Conservation (phyloP, 169 alveolate species). For the Plasmodium coatneyi region DNA sequence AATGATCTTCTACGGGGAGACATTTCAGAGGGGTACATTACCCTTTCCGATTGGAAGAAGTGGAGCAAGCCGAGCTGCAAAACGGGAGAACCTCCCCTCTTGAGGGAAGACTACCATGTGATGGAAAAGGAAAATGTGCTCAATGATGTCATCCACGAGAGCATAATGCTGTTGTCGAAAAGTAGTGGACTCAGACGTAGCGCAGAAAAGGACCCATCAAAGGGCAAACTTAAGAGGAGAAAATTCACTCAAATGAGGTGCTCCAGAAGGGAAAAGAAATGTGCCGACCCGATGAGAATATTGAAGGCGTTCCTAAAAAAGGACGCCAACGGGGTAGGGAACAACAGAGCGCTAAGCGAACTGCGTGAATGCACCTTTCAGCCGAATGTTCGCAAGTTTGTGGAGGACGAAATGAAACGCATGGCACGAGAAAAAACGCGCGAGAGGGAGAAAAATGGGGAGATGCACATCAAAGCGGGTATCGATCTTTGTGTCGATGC, state of each 20-base stretch:
- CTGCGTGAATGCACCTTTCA: constrained; percentile 48
- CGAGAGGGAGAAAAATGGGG: neutral
- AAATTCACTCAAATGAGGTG: neutral
- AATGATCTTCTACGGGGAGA: neutral
- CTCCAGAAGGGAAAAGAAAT: neutral
- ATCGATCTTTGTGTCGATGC: neutral
- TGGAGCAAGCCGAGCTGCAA: neutral
- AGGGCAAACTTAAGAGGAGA: neutral
- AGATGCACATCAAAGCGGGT: neutral
- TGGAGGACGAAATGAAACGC: constrained; percentile 3
- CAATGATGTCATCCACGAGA: constrained; percentile 44
- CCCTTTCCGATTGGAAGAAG: neutral
- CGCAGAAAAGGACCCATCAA: neutral
- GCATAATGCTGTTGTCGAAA: constrained; percentile 34
- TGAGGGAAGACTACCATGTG: constrained; percentile 18
- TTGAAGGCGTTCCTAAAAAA: constrained; percentile 44
- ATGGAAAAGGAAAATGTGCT: constrained; percentile 13
- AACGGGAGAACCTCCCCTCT: neutral
- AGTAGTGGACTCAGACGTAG: neutral
- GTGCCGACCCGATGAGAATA: constrained; percentile 37
- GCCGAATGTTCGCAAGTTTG: constrained; percentile 45
- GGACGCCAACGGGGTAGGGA: neutral
- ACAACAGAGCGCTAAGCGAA: constrained; percentile 1
- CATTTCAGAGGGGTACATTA: neutral
- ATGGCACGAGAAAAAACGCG: neutral